Conservation (phyloP, 192 early-diverging fungal species). For the Coemansia interrupta region DNA sequence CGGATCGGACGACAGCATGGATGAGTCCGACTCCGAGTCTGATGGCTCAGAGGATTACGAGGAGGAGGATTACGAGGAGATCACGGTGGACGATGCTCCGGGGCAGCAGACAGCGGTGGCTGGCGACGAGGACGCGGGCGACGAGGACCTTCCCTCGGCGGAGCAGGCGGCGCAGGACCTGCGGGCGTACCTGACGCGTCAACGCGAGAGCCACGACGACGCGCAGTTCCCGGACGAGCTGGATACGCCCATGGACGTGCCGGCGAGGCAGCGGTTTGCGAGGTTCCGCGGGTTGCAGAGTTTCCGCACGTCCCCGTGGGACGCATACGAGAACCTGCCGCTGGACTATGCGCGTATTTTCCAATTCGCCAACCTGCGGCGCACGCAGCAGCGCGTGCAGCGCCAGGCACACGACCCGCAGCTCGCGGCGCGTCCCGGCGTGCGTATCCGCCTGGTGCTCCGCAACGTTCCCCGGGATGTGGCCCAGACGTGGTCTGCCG, state of each 20-base stretch:
- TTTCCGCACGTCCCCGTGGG: constrained; percentile 95
- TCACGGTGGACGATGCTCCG: constrained; percentile 3
- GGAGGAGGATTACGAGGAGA: constrained; percentile 33
- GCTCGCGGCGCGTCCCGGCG: constrained; percentile 58
- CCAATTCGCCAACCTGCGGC: constrained; percentile 86
- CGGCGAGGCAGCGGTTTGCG: constrained; percentile 84
- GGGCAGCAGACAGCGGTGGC: neutral
- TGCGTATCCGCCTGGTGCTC: constrained; percentile 74
- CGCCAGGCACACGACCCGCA: constrained; percentile 42
- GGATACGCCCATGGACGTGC: constrained; percentile 83
- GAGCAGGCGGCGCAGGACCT: constrained; percentile 48
- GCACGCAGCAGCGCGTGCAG: constrained; percentile 75
- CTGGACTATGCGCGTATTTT: constrained; percentile 94
- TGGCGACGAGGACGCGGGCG: constrained; percentile 16
- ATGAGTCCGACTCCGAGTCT: constrained; percentile 48
- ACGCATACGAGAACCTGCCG: constrained; percentile 96
- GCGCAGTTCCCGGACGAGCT: constrained; percentile 94
- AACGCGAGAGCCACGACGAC: constrained; percentile 60
- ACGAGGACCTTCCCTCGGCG: constrained; percentile 26
- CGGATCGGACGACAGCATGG: constrained; percentile 51
- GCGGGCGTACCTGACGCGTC: constrained; percentile 55
- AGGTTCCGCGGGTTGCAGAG: constrained; percentile 92
- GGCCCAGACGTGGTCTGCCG: neutral
- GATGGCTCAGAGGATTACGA: constrained; percentile 9
- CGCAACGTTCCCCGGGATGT: constrained; percentile 52